Evolutionary conservation across 1,284 basidiomycete genomes (phyloP), one percentile per base, ranked within the genome.

Genomic region (Fomitopsis schrenkii): DNA sequence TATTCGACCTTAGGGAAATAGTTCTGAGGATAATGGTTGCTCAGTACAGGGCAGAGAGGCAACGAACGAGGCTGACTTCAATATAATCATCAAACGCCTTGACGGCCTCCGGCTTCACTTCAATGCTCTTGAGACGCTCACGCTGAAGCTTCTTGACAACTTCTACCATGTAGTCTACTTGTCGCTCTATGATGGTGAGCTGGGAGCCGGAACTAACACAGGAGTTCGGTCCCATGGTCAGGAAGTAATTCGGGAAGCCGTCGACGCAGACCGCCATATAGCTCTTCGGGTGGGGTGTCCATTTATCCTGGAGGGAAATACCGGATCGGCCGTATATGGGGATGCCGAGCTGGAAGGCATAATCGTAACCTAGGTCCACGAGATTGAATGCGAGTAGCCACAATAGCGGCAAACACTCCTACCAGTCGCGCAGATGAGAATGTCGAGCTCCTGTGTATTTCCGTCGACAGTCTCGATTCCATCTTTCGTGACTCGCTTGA

Each of bases 181-280:
- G 79, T 30, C 77, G 72, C 70, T 89, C 86, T 48, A 84, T 75
- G 1, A 86, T 61, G 15, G 83, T 71, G 1, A 86, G 70, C 22
- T 87, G 70, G n/a, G 80, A 82, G 3, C 84, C 83, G 0, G 80
- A 78, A 2, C 83, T 84, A 45, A 83, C 75, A n/a, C 69, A 75
- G 17, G 83, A 77, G 66, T 85, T 87, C 0, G 86, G 86, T 0
- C 86, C 86, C 12, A 83, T 72, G 28, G 76, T 68, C 62, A 80
- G 76, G 74, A 86, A 86, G 77, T 79, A 80, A 69, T 87, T 88
- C 19, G 86, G 86, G 69, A 88, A 87, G 3, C 81, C 83, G 59
- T 86, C 83, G 17, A 81, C 77, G 38, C 80, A 79, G 36, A 87
- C 66, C 2, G 79, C 75, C 9, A 88, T 74, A 68, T 87, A 88